Conservation (phyloP, 306 rosid genomes). For the Rosa lucieae region DNA sequence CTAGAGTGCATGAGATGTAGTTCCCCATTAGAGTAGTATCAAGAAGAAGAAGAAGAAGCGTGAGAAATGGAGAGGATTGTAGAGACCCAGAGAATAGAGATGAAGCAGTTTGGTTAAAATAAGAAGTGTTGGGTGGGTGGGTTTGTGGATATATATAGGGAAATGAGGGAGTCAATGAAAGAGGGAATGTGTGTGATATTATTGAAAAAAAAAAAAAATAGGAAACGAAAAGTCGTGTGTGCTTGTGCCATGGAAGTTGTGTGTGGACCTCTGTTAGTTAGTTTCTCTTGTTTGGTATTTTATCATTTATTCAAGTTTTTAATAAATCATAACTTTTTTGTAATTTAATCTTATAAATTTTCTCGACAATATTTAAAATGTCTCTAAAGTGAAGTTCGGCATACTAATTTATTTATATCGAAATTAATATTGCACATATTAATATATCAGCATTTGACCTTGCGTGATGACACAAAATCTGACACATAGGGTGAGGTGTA, state of each 20-base stretch:
- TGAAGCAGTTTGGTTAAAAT: not conserved
- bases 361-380: too few species aligned
- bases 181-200: not conserved
- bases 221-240: conserved; percentile 1
- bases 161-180: conserved; percentile 18
- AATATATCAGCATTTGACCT: too few species aligned
- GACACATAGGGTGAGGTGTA: too few species aligned
- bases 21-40: conserved; percentile 58
- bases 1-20: conserved; percentile 67
- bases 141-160: conserved; percentile 17
- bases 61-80: not conserved
- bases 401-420: too few species aligned
- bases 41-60: not conserved
- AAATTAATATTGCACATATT: too few species aligned
- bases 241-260: not conserved
- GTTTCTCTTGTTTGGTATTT: not conserved
- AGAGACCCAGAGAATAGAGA: too few species aligned
- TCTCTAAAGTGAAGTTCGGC: too few species aligned
- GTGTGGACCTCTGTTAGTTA: not conserved
- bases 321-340: too few species aligned
- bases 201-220: too few species aligned
- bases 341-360: too few species aligned
- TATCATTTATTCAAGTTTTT: not conserved
- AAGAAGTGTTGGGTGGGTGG: not conserved
- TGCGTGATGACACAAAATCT: too few species aligned